phyloP scores from a whole-genome alignment of 2,329 filamentous ascomycete genomes.

The Exophiala sp. region DNA sequence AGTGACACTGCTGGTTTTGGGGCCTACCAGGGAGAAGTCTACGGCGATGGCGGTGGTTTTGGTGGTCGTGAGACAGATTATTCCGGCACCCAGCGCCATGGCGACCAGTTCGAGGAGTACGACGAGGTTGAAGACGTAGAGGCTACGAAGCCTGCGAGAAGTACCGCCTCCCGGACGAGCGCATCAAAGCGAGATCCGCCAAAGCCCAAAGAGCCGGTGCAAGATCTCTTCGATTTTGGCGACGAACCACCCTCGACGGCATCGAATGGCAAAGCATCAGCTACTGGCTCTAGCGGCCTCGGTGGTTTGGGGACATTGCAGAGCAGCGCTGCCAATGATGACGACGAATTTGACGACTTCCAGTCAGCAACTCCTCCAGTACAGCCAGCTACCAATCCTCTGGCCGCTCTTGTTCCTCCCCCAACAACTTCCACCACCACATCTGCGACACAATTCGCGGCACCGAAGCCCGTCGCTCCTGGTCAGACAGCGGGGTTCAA shows the following conservation, averaged over 20 bases:
- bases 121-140: conserved; percentile 84
- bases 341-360: conserved; percentile 96
- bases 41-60: conserved; percentile 92
- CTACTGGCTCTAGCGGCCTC: conserved; percentile 38
- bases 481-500: conserved; percentile 73
- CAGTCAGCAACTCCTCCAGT: conserved; percentile 69
- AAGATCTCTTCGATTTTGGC: conserved; percentile 82
- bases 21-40: conserved; percentile 68
- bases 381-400: conserved; percentile 33
- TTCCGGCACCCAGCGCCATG: conserved; percentile 55
- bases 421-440: conserved; percentile 44
- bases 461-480: conserved; percentile 78
- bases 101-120: conserved; percentile 89
- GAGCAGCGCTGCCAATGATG: conserved; percentile 47
- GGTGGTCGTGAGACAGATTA: conserved; percentile 71
- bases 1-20: conserved; percentile 57
- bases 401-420: conserved; percentile 41
- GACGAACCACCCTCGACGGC: conserved; percentile 59
- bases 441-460: conserved; percentile 63
- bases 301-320: conserved; percentile 41
- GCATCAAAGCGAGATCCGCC: conserved; percentile 39
- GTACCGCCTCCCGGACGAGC: conserved; percentile 15
- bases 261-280: conserved; percentile 41
- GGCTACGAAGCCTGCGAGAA: conserved; percentile 38
- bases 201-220: conserved; percentile 77